Percentiles rank a stretch among this genome's conserved stretches.
phyloP scores from a whole-genome alignment of 2,329 filamentous ascomycete genomes.

The Trichoderma arundinaceum region DNA sequence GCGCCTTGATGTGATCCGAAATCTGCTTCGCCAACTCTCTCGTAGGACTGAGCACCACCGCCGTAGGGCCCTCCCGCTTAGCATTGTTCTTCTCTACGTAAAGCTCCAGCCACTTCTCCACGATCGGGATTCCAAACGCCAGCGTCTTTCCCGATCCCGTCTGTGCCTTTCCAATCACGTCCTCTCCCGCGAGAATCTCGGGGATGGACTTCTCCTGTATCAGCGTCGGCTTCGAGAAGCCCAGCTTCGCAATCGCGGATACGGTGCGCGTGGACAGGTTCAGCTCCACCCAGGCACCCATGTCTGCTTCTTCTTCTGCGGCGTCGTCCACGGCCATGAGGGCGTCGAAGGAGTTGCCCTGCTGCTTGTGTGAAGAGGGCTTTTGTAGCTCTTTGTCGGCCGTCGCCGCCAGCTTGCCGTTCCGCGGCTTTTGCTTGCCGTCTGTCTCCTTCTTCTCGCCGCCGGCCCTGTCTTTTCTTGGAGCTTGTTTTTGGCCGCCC shows the following conservation, averaged over 20 bases:
- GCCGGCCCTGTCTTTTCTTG: conserved; percentile 42
- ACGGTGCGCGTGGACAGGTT: conserved; percentile 74
- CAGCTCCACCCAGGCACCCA: conserved; percentile 79
- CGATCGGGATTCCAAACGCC: conserved; percentile 90
- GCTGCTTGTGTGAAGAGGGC: conserved; percentile 47
- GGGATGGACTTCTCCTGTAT: conserved; percentile 86
- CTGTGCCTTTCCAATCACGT: conserved; percentile 93
- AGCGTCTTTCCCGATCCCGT: conserved; percentile 97
- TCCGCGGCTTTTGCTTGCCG: conserved; percentile 35
- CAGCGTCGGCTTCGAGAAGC: conserved; percentile 78
- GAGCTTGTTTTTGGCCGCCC: conserved; percentile 40
- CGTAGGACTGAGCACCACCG: conserved; percentile 87
- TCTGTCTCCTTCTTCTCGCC: conserved; percentile 43
- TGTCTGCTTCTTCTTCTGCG: conserved; percentile 64
- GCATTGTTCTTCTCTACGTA: conserved; percentile 45
- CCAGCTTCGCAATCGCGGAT: conserved; percentile 76
- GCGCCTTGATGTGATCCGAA: conserved; percentile 75
- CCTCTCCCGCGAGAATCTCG: conserved; percentile 78
- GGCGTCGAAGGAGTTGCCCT: conserved; percentile 59
- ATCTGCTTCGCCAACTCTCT: conserved; percentile 94
- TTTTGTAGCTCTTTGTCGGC: conserved; percentile 45
- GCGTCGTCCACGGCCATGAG: conserved; percentile 57
- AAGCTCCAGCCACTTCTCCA: conserved; percentile 76
- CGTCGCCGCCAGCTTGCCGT: conserved; percentile 44
- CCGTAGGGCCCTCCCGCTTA: conserved; percentile 61